Percentiles rank a stretch among this genome's conserved stretches.
These are phyloP conservation scores for Tolypocladium tropicale DNA, from an alignment of 2,329 filamentous ascomycete species.

Conservation along the genomic window DNA sequence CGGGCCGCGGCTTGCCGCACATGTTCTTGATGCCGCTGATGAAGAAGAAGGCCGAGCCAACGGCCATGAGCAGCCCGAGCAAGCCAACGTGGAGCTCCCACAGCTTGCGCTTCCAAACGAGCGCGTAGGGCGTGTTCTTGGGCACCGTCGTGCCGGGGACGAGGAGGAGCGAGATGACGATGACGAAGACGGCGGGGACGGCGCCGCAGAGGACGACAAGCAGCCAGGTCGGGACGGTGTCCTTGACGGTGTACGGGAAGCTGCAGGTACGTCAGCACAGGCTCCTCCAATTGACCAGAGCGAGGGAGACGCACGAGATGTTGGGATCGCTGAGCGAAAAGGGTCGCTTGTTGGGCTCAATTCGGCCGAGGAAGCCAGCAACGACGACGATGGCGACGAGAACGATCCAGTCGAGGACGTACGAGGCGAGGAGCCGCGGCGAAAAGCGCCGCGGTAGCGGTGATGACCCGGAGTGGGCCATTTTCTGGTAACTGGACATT, in stretches of 20 bases:
- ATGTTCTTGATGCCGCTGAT: constrained; percentile 79
- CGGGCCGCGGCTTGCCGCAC: constrained; percentile 63
- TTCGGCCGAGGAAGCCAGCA: constrained; percentile 46
- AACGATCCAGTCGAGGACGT: constrained; percentile 65
- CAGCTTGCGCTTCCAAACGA: constrained; percentile 71
- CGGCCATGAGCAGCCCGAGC: constrained; percentile 67
- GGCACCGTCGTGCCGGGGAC: constrained; percentile 63
- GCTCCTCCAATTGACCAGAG: neutral
- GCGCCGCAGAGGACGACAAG: constrained; percentile 54
- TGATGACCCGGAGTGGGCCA: constrained; percentile 11
- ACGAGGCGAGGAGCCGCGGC: constrained; percentile 44
- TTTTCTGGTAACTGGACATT: constrained; percentile 18
- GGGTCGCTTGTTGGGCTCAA: constrained; percentile 55
- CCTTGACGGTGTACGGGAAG: constrained; percentile 59
- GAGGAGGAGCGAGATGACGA: constrained; percentile 56
- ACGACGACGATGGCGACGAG: constrained; percentile 49
- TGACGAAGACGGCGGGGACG: constrained; percentile 57
- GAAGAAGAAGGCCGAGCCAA: constrained; percentile 66
- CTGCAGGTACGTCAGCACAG: constrained; percentile 20
- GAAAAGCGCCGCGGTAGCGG: constrained; percentile 16
- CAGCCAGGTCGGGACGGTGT: constrained; percentile 60
- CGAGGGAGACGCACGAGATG: constrained; percentile 50
- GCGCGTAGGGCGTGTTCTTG: constrained; percentile 46
- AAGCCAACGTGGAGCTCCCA: constrained; percentile 87
- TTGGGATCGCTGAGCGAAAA: constrained; percentile 63